Conservation (phyloP, 78 protist genomes). For the Abeoforma whisleri region DNA sequence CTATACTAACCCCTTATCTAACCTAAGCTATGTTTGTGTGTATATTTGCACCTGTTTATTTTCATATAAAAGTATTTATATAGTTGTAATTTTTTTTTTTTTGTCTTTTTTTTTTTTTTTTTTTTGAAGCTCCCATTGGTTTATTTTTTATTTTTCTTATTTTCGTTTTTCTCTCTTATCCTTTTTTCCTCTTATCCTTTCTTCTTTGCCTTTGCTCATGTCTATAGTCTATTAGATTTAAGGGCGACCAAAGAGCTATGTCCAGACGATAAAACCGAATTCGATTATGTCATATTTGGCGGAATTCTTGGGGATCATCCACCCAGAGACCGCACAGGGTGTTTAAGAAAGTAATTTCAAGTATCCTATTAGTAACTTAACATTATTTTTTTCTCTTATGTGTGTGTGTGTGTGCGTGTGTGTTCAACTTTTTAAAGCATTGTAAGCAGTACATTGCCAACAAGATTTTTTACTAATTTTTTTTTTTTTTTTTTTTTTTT, state of each 20-base stretch:
- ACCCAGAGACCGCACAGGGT: slow-evolving; percentile 25
- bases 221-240: slow-evolving; percentile 13
- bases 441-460: no score
- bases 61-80: no score
- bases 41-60: no score
- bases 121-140: not conserved
- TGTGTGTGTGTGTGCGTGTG: slow-evolving; percentile 7
- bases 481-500: no score
- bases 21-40: no score
- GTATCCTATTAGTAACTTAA: not conserved
- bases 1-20: no score
- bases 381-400: not conserved
- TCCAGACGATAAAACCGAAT: slow-evolving; percentile 12
- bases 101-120: not conserved
- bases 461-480: no score
- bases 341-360: slow-evolving; percentile 28
- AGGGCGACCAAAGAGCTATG: not conserved
- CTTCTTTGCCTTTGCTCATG: not conserved
- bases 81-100: not conserved
- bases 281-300: slow-evolving; percentile 39
- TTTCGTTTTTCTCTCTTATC: not conserved
- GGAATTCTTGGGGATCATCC: slow-evolving; percentile 43
- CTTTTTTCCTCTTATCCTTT: not conserved
- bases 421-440: no score
- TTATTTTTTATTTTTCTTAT: not conserved